Evolutionary conservation across 2,329 filamentous ascomycete species (phyloP).

Genomic region (Claviceps fusiformis): DNA sequence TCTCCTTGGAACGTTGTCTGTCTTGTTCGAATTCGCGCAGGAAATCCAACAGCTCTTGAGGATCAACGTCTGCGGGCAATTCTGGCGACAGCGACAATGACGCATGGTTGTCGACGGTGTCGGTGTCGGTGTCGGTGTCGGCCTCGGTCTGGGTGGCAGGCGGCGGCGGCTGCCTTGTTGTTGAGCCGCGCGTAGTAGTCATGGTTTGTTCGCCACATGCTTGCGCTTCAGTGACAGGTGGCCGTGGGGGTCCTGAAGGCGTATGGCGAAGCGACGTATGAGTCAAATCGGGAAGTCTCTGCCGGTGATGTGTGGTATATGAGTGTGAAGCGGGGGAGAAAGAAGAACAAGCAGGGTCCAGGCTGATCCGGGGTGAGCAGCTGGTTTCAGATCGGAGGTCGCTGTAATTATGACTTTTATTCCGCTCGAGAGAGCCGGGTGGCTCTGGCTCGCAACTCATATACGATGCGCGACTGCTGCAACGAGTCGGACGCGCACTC

Average conservation of each 20-base stretch:
- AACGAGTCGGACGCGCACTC: background rate
- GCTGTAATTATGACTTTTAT: background rate
- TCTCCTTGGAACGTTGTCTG: background rate
- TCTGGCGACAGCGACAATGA: background rate
- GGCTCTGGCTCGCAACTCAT: background rate
- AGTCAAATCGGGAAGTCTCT: background rate
- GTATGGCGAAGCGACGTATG: background rate
- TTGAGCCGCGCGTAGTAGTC: slow-evolving; percentile 1
- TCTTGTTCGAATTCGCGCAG: slow-evolving; percentile 2
- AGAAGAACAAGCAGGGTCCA: background rate
- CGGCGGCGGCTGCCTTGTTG: background rate
- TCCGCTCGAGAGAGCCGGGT: background rate
- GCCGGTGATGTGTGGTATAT: background rate
- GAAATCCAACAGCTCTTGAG: slow-evolving; percentile 5
- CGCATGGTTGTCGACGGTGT: background rate
- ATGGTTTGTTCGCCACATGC: background rate
- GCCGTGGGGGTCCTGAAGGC: background rate
- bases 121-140: background rate
- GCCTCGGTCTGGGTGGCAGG: background rate
- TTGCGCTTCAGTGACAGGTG: background rate
- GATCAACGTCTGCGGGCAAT: background rate
- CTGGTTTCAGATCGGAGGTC: background rate
- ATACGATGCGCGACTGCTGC: background rate
- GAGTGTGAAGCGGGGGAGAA: background rate
- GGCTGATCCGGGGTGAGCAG: background rate